Evolutionary conservation across 257 asterid species (phyloP).

Genomic region (Nicotiana tomentosiformis): DNA sequence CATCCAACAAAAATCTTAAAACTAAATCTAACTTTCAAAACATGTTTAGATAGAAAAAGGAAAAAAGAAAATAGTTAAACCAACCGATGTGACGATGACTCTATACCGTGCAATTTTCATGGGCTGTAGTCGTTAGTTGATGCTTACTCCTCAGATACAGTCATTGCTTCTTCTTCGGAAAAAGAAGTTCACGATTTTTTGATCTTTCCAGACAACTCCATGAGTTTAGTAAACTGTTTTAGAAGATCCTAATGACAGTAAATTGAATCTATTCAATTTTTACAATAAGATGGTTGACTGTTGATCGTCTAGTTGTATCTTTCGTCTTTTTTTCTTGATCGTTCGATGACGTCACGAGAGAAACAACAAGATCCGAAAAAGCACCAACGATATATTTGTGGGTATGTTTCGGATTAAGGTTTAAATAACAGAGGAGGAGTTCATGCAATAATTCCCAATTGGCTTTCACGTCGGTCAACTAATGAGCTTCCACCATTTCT

Average conservation of each 20-base stretch:
- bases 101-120: too few species aligned
- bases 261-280: not conserved
- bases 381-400: constrained; percentile 67
- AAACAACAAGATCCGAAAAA: constrained; percentile 58
- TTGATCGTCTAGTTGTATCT: not conserved
- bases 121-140: not conserved
- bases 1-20: not conserved
- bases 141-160: not conserved
- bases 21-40: not conserved
- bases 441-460: constrained; percentile 66
- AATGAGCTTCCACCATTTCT: constrained; percentile 70
- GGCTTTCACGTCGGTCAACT: constrained; percentile 22
- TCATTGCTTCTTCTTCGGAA: not conserved
- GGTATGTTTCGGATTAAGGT: constrained; percentile 57
- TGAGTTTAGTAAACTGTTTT: too few species aligned
- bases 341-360: constrained; percentile 28
- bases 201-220: not conserved
- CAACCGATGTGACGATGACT: not conserved
- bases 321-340: not conserved
- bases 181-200: not conserved
- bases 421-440: constrained; percentile 57
- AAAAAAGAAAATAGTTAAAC: not conserved
- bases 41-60: not conserved
- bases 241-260: too few species aligned
- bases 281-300: too few species aligned